These are phyloP conservation scores for peach (Prunus persica) DNA, from an alignment of 306 rosid genomes.

Conservation along the genomic window DNA sequence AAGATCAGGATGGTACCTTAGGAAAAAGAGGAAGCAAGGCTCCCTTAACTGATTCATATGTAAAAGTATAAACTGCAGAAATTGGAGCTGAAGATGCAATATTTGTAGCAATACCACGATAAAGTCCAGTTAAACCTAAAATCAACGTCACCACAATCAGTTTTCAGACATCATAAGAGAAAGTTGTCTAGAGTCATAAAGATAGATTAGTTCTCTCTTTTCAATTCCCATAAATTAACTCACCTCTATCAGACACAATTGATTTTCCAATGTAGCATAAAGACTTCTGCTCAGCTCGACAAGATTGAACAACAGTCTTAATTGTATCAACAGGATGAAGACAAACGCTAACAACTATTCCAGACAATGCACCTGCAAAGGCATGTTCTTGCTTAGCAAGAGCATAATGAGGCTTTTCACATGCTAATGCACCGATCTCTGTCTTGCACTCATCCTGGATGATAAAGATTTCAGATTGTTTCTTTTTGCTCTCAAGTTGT, in stretches of 20 bases:
- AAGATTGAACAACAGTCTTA: slow-evolving; percentile 85
- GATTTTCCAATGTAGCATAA: slow-evolving; percentile 72
- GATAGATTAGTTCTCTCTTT: slow-evolving; percentile 8
- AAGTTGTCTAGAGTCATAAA: slow-evolving; percentile 12
- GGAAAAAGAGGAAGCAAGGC: slow-evolving; percentile 80
- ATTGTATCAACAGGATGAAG: slow-evolving; percentile 93
- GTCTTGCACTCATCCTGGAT: slow-evolving; percentile 30
- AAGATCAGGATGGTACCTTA: slow-evolving; percentile 44
- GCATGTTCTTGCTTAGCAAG: slow-evolving; percentile 81
- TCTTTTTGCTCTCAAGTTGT: slow-evolving; percentile 35
- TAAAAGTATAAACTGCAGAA: slow-evolving; percentile 87
- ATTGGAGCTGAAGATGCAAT: slow-evolving; percentile 89
- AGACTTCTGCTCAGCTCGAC: slow-evolving; percentile 67
- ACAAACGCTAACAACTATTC: slow-evolving; percentile 86
- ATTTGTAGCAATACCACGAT: slow-evolving; percentile 86
- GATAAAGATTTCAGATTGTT: slow-evolving; percentile 25
- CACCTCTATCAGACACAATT: slow-evolving; percentile 89
- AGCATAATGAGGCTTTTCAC: slow-evolving; percentile 37
- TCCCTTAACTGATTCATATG: slow-evolving; percentile 90
- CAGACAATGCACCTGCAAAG: slow-evolving; percentile 94
- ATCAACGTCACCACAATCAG: slow-evolving; percentile 20
- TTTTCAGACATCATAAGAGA: slow-evolving; percentile 17
- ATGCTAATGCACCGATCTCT: slow-evolving; percentile 30
- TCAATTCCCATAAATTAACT: slow-evolving; percentile 21
- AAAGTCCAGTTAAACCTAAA: slow-evolving; percentile 88